A percentile compares a stretch with the other conserved stretches of the same genome.
Conservation (phyloP, 352 stramenopile genomes). For the Paralagenidium karlingii region DNA sequence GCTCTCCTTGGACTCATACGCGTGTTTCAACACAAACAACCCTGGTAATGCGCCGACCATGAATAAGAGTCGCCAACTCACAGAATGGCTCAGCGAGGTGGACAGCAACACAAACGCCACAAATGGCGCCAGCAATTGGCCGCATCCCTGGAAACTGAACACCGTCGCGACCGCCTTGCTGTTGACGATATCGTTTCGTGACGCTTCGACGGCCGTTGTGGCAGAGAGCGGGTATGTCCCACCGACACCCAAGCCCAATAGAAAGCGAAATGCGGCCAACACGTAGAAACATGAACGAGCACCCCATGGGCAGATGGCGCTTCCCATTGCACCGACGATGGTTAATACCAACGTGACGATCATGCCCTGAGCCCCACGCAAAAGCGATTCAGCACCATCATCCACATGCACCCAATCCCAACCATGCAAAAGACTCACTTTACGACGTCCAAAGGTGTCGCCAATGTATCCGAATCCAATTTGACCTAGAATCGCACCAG, state of each 20-base stretch:
- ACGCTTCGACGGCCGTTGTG: slow-evolving; percentile 44
- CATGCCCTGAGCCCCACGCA: slow-evolving; percentile 33
- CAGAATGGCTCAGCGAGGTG: slow-evolving; percentile 13
- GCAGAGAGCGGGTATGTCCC: slow-evolving; percentile 76
- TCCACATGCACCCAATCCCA: background rate
- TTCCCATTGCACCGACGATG: slow-evolving; percentile 37
- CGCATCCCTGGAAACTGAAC: slow-evolving; percentile 55
- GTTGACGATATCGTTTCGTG: slow-evolving; percentile 28
- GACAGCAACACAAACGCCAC: slow-evolving; percentile 45
- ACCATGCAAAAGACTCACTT: slow-evolving; percentile 5
- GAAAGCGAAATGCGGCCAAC: slow-evolving; percentile 49
- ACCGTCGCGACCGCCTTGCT: slow-evolving; percentile 50
- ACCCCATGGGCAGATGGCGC: slow-evolving; percentile 45
- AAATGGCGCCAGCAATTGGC: slow-evolving; percentile 38
- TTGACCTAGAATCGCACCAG: slow-evolving; percentile 68
- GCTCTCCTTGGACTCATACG: slow-evolving; percentile 30
- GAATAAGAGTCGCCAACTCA: slow-evolving; percentile 44
- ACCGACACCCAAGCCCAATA: slow-evolving; percentile 65
- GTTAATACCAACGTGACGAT: slow-evolving; percentile 63
- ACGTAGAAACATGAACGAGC: slow-evolving; percentile 40
- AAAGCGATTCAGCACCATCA: background rate
- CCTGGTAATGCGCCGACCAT: slow-evolving; percentile 37
- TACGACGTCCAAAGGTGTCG: slow-evolving; percentile 42
- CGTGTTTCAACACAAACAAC: slow-evolving; percentile 36
- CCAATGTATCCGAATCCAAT: slow-evolving; percentile 74